A percentile compares a stretch with the other conserved stretches of the same genome.
phyloP scores from a whole-genome alignment of 2,329 filamentous ascomycete genomes.

The Calycina marina region DNA sequence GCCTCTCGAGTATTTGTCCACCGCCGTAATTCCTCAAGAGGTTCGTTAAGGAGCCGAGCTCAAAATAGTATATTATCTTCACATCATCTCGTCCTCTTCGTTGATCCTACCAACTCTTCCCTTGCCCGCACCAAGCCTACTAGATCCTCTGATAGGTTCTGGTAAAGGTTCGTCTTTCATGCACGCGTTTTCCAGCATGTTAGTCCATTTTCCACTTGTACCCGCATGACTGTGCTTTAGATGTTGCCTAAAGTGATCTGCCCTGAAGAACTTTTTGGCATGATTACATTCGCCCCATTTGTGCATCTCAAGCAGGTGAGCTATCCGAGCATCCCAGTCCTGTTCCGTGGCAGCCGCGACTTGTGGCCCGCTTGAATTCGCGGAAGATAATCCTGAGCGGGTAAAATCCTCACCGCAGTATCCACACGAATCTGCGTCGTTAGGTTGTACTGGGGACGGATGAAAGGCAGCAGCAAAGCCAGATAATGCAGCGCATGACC shows the following conservation, averaged over 20 bases:
- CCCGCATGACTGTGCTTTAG: conserved; percentile 95
- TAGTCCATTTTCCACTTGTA: conserved; percentile 96
- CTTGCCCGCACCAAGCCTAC: conserved; percentile 15
- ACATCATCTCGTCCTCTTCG: conserved; percentile 20
- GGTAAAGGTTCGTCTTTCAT: conserved; percentile 72
- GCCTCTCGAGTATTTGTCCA: too few species aligned
- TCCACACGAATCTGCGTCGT: conserved; percentile 68
- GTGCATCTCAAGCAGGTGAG: conserved; percentile 80
- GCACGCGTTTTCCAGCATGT: conserved; percentile 91
- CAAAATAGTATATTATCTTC: too few species aligned
- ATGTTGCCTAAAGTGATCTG: conserved; percentile 96
- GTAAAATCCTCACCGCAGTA: conserved; percentile 89
- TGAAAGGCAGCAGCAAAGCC: conserved; percentile 76
- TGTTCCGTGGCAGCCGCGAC: conserved; percentile 49
- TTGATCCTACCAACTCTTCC: conserved; percentile 18
- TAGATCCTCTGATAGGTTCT: conserved; percentile 20
- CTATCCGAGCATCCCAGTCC: conserved; percentile 76
- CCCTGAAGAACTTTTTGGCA: conserved; percentile 93
- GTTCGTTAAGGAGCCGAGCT: too few species aligned
- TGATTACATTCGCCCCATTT: conserved; percentile 98
- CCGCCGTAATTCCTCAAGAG: too few species aligned
- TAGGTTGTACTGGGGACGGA: conserved; percentile 52
- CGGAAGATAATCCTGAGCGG: conserved; percentile 25
- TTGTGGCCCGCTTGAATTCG: conserved; percentile 26
- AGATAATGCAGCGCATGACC: conserved; percentile 84